Evolutionary conservation across 139 green algal genomes (phyloP).

Genomic region (Micractinium conductrix): DNA sequence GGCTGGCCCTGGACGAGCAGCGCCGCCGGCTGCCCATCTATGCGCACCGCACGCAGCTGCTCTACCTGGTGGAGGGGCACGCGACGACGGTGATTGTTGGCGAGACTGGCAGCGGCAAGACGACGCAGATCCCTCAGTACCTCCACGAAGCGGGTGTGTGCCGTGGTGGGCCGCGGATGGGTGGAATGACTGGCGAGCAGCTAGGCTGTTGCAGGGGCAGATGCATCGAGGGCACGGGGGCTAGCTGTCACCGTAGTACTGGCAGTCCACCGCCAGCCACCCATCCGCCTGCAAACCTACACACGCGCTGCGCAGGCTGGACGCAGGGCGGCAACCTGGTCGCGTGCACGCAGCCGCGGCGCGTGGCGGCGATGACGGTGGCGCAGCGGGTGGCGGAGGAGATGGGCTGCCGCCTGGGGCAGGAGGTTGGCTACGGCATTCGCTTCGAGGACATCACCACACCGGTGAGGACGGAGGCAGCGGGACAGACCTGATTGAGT

Average conservation of each 20-base stretch:
- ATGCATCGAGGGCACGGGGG: too few relatives aligned
- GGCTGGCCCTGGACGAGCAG: conserved; percentile 50
- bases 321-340: conserved; percentile 49
- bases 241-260: too few relatives aligned
- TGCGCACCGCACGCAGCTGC: conserved; percentile 62
- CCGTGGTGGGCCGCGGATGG: too few relatives aligned
- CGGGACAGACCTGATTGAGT: too few relatives aligned
- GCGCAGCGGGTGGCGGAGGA: conserved; percentile 87
- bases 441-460: conserved; percentile 96
- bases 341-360: conserved; percentile 84
- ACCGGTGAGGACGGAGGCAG: too few relatives aligned
- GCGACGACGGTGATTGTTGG: conserved; percentile 75
- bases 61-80: conserved; percentile 85
- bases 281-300: neutral
- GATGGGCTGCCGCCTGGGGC: conserved; percentile 65
- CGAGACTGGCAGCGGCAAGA: conserved; percentile 80
- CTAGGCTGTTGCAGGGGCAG: too few relatives aligned
- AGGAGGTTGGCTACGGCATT: conserved; percentile 79
- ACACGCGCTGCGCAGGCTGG: conserved; percentile 35
- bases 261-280: too few relatives aligned
- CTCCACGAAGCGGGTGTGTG: conserved; percentile 57
- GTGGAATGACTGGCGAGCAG: too few relatives aligned
- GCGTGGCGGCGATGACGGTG: conserved; percentile 87
- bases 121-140: conserved; percentile 77
- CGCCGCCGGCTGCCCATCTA: conserved; percentile 50